phyloP scores from a whole-genome alignment of 164 flowering plant species.

The Annona cherimola region DNA sequence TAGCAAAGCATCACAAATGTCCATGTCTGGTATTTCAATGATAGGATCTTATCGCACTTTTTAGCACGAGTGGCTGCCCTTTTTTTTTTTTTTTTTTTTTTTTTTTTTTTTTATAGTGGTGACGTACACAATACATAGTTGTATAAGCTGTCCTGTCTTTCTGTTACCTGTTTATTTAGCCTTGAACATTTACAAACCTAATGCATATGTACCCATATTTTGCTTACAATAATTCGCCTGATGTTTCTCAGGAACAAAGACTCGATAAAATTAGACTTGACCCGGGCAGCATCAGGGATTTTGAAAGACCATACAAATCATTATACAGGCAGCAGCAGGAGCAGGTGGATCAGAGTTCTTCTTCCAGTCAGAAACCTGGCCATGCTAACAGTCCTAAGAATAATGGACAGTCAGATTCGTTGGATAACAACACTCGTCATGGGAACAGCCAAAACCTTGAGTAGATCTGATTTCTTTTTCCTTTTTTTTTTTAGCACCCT shows the following conservation, averaged over 20 bases:
- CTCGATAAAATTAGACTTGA: constrained; percentile 60
- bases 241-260: constrained; percentile 63
- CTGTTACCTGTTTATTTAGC: no score
- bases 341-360: constrained; percentile 28
- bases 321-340: constrained; percentile 37
- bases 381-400: constrained; percentile 26
- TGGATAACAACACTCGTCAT: constrained; percentile 28
- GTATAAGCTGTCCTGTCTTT: no score
- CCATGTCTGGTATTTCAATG: no score
- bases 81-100: no score
- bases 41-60: no score
- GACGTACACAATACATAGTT: no score
- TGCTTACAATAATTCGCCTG: no score
- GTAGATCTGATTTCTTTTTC: neutral
- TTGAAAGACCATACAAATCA: constrained; percentile 69
- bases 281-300: constrained; percentile 55
- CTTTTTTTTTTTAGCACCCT: neutral
- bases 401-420: constrained; percentile 21
- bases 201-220: no score
- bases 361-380: constrained; percentile 20
- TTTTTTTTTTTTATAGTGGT: no score
- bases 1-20: no score
- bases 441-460: constrained; percentile 41
- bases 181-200: no score
- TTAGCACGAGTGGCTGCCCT: no score